Conservation (phyloP, 1,284 basidiomycete species). For the Trichosporon sp. region DNA sequence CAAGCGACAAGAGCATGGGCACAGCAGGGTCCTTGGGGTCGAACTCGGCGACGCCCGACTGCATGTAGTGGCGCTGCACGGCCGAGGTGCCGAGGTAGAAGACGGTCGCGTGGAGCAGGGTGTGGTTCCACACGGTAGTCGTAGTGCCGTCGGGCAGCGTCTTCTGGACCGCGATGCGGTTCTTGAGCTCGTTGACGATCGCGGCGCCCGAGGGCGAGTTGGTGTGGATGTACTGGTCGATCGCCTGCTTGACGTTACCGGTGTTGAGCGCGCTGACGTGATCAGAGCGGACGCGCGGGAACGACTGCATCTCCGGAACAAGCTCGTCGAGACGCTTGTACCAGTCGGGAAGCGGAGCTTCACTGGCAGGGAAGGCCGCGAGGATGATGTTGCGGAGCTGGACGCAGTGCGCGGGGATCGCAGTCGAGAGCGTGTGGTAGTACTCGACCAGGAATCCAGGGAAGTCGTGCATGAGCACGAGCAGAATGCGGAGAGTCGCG, state of each 20-base stretch:
- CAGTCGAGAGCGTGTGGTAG: conserved; percentile 91
- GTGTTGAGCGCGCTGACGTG: conserved; percentile 74
- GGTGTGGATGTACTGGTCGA: conserved; percentile 79
- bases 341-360: conserved; percentile 71
- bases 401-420: conserved; percentile 85
- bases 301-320: conserved; percentile 80
- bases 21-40: conserved; percentile 74
- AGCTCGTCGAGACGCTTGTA: conserved; percentile 55
- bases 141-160: conserved; percentile 52
- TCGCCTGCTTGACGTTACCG: conserved; percentile 67
- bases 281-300: conserved; percentile 86
- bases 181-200: conserved; percentile 73
- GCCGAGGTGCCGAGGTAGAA: conserved; percentile 90
- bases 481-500: conserved; percentile 83
- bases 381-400: conserved; percentile 96
- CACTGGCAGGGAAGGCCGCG: conserved; percentile 86
- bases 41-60: conserved; percentile 73
- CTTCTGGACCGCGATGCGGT: conserved; percentile 62
- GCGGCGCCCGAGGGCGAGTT: conserved; percentile 53
- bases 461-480: conserved; percentile 97
- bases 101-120: conserved; percentile 85
- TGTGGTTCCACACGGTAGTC: conserved; percentile 76
- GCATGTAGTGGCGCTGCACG: conserved; percentile 71
- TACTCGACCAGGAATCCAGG: conserved; percentile 97
- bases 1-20: conserved; percentile 72